A percentile compares a stretch with the other conserved stretches of the same genome.
Conservation (phyloP, 1,284 basidiomycete genomes). For the Dichomitus squalens region DNA sequence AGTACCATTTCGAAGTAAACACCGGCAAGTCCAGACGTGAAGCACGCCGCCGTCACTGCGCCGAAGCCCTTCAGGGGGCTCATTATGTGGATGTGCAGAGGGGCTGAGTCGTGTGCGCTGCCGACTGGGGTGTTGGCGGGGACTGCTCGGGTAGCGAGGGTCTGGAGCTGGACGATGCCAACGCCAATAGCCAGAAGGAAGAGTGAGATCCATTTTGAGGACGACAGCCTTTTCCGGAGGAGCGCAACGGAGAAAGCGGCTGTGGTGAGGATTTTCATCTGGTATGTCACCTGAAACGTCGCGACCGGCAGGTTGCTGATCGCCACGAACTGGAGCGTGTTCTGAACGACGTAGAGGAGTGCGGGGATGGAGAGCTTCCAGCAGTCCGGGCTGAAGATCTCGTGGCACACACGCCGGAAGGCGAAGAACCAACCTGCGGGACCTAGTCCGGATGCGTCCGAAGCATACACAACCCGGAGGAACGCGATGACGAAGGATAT, state of each 20-base stretch:
- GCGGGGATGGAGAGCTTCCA: conserved; percentile 98
- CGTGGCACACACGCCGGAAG: conserved; percentile 55
- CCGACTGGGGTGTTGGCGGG: conserved; percentile 36
- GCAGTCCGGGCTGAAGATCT: conserved; percentile 81
- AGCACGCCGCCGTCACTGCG: conserved; percentile 90
- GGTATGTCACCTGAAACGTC: conserved; percentile 94
- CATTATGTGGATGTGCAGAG: conserved; percentile 54
- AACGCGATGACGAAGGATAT: conserved; percentile 85
- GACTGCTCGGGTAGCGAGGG: conserved; percentile 39
- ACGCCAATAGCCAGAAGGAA: conserved; percentile 89
- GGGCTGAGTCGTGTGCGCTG: conserved; percentile 38
- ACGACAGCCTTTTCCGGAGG: conserved; percentile 78
- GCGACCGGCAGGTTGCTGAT: conserved; percentile 92
- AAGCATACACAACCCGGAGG: conserved; percentile 37
- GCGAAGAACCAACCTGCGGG: conserved; percentile 37
- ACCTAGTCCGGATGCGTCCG: conserved; percentile 30
- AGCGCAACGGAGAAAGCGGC: conserved; percentile 92
- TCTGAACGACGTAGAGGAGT: conserved; percentile 95
- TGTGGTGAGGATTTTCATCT: conserved; percentile 98
- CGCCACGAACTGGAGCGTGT: conserved; percentile 95
- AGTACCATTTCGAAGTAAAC: conserved; percentile 99
- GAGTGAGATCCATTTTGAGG: conserved; percentile 83
- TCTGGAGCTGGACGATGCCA: conserved; percentile 91
- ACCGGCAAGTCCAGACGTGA: conserved; percentile 96
- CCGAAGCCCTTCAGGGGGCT: conserved; percentile 83